These are phyloP conservation scores for Chaetomium fimeti DNA, from an alignment of 495 filamentous ascomycete species.

Conservation along the genomic window DNA sequence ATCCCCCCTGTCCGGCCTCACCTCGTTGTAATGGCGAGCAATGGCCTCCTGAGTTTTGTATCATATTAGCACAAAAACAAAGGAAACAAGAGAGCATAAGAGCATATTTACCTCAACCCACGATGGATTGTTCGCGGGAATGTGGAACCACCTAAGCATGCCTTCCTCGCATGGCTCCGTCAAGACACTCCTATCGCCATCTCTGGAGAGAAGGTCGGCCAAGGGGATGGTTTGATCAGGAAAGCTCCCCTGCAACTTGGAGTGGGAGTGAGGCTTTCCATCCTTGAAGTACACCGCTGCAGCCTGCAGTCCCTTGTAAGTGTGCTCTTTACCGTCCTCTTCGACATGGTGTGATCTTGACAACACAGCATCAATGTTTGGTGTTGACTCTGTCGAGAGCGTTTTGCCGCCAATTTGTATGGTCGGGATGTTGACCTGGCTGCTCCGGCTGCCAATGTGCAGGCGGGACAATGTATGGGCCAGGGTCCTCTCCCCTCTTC, in stretches of 20 bases:
- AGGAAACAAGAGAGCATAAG: too few species aligned
- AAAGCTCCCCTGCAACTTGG: constrained; percentile 19
- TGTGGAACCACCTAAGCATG: constrained; percentile 23
- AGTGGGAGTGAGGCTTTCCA: constrained; percentile 14
- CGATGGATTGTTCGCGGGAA: constrained; percentile 19
- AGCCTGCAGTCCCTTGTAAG: constrained; percentile 21
- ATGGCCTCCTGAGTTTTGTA: constrained; percentile 16
- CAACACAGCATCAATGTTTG: constrained; percentile 13
- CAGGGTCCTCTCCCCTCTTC: constrained; percentile 15
- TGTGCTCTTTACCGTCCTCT: background rate
- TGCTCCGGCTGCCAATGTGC: constrained; percentile 17
- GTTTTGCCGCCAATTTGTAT: constrained; percentile 1
- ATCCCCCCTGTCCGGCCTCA: constrained; percentile 17
- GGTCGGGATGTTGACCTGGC: constrained; percentile 12
- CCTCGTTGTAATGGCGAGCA: constrained; percentile 24
- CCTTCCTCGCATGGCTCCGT: constrained; percentile 20
- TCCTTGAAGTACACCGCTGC: constrained; percentile 21
- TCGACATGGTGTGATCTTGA: background rate
- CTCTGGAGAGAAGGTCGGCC: constrained; percentile 19
- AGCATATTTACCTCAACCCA: constrained; percentile 17
- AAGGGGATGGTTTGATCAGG: constrained; percentile 21
- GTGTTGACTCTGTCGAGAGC: constrained; percentile 1
- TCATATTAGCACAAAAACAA: background rate
- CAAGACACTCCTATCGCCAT: constrained; percentile 14
- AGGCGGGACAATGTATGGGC: constrained; percentile 20